A percentile compares a stretch with the other conserved stretches of the same genome.
Conservation (phyloP, 257 asterid species). For the Handroanthus guayacan region DNA sequence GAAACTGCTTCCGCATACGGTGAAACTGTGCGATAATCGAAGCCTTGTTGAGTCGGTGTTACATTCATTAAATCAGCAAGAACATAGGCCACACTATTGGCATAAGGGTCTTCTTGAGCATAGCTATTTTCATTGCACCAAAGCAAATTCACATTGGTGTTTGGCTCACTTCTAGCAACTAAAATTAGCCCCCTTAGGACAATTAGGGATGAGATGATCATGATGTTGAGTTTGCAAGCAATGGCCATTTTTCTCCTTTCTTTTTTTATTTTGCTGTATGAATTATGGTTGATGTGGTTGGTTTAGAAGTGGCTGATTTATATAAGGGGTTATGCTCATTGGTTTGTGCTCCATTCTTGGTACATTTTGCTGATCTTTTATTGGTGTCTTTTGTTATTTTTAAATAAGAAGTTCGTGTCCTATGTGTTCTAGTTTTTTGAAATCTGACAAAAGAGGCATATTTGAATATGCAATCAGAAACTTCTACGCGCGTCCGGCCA, state of each 20-base stretch:
- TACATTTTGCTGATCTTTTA: too few relatives aligned
- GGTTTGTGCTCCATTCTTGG: too few relatives aligned
- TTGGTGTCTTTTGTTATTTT: too few relatives aligned
- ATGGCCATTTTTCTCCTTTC: neutral
- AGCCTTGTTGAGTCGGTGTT: slow-evolving; percentile 19
- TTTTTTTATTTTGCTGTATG: neutral
- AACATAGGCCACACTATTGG: slow-evolving; percentile 31
- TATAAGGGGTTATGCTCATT: too few relatives aligned
- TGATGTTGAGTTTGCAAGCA: neutral
- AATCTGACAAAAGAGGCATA: too few relatives aligned
- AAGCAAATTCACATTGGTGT: slow-evolving; percentile 11
- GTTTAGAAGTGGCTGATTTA: too few relatives aligned
- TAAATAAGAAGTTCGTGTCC: too few relatives aligned
- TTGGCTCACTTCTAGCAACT: slow-evolving; percentile 31
- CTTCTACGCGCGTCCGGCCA: too few relatives aligned
- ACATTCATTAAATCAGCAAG: slow-evolving; percentile 31
- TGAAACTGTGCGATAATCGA: slow-evolving; percentile 9
- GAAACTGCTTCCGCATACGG: slow-evolving; percentile 28
- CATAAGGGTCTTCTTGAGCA: slow-evolving; percentile 19
- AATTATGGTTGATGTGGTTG: neutral
- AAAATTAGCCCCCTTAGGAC: neutral
- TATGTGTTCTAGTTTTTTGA: too few relatives aligned
- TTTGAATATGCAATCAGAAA: too few relatives aligned
- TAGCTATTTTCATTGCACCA: slow-evolving; percentile 1
- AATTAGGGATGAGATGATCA: neutral